phyloP scores from a whole-genome alignment of 2,329 filamentous ascomycete species.

The Xylariaceae sp. region DNA sequence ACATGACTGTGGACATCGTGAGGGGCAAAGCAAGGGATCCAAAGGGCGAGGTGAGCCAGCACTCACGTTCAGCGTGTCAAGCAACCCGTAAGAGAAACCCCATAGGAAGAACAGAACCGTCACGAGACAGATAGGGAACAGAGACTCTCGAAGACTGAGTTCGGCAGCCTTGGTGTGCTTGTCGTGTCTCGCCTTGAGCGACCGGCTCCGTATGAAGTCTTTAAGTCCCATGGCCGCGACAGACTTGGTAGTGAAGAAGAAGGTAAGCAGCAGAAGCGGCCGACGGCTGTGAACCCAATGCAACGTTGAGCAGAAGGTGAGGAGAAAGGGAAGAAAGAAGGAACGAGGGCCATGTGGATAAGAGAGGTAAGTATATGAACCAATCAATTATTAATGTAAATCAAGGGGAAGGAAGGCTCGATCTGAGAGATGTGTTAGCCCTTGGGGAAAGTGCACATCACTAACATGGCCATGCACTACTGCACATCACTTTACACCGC shows the following conservation, averaged over 20 bases:
- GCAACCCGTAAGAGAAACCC: conserved; percentile 52
- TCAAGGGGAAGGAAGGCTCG: background rate
- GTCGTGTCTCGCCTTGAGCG: conserved; percentile 36
- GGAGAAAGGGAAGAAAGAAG: conserved; percentile 12
- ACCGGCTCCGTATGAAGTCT: conserved; percentile 40
- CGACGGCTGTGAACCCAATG: conserved; percentile 4
- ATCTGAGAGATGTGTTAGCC: background rate
- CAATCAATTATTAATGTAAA: background rate
- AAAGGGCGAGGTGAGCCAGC: background rate
- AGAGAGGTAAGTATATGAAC: background rate
- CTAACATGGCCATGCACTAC: background rate
- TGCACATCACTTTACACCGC: background rate
- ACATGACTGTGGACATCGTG: background rate
- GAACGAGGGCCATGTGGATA: background rate
- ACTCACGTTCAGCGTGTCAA: conserved; percentile 42
- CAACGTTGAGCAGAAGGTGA: conserved; percentile 6
- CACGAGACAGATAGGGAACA: conserved; percentile 61
- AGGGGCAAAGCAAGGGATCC: background rate
- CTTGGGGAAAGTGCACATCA: background rate
- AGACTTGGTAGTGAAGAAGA: background rate
- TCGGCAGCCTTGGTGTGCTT: conserved; percentile 51
- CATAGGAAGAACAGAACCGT: conserved; percentile 61
- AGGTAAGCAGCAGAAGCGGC: background rate
- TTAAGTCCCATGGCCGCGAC: conserved; percentile 43
- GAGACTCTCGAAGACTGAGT: conserved; percentile 60